Evolutionary conservation across 805 yeast genomes (phyloP).

Genomic region (Myxozyma neglecta): DNA sequence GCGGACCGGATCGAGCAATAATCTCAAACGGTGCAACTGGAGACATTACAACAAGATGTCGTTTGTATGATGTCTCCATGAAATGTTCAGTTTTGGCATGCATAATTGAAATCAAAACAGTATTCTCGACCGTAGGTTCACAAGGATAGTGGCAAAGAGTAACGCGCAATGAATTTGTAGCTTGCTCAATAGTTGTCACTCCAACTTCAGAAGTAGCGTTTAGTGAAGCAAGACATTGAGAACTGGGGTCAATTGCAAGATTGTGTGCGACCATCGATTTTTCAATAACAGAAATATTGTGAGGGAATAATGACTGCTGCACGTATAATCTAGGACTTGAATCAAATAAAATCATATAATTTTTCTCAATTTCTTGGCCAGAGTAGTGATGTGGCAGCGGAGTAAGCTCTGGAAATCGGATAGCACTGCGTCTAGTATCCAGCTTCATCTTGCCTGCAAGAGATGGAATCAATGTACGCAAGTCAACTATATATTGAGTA

Average conservation of each 20-base stretch:
- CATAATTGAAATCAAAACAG: constrained; percentile 22
- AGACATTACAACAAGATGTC: constrained; percentile 20
- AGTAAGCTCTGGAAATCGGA: constrained; percentile 10
- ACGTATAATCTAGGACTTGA: constrained; percentile 6
- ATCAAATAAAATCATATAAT: constrained; percentile 20
- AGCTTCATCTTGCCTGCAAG: constrained; percentile 16
- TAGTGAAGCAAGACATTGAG: constrained; percentile 10
- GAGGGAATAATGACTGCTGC: constrained; percentile 17
- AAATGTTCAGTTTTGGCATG: constrained; percentile 18
- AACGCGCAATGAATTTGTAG: constrained; percentile 29
- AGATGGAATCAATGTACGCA: constrained; percentile 23
- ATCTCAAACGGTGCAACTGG: constrained; percentile 25
- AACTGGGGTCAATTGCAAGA: neutral
- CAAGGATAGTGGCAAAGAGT: constrained; percentile 30
- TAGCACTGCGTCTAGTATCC: constrained; percentile 2
- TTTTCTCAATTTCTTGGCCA: constrained; percentile 12
- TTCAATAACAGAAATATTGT: neutral
- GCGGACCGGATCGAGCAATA: constrained; percentile 6
- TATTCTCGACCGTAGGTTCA: constrained; percentile 26
- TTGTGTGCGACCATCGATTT: neutral
- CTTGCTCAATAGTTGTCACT: constrained; percentile 17
- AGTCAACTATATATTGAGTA: constrained; percentile 20
- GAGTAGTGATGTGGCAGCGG: constrained; percentile 2
- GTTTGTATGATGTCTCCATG: constrained; percentile 5
- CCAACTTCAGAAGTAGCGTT: neutral